Percentiles rank a stretch among this genome's conserved stretches.
Evolutionary conservation across 2,329 filamentous ascomycete genomes (phyloP).

Genomic region (Mycocentrospora acerina): DNA sequence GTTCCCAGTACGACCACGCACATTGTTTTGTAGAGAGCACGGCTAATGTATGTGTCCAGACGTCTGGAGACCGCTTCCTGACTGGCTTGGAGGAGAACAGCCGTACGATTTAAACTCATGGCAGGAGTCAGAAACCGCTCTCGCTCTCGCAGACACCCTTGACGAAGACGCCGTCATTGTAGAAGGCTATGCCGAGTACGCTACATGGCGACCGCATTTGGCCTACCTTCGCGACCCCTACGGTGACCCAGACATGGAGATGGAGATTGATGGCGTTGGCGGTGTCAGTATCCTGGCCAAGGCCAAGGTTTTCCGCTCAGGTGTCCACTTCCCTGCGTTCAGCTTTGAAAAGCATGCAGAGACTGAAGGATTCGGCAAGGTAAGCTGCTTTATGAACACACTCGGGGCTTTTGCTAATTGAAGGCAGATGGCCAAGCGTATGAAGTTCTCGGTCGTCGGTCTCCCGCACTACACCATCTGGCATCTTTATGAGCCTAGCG

Average conservation of each 20-base stretch:
- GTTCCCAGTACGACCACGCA: slow-evolving; percentile 77
- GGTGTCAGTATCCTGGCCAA: slow-evolving; percentile 97
- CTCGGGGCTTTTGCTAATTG: slow-evolving; percentile 25
- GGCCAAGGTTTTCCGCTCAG: slow-evolving; percentile 89
- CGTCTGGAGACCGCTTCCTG: slow-evolving; percentile 96
- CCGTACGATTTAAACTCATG: slow-evolving; percentile 98
- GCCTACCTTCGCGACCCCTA: slow-evolving; percentile 96
- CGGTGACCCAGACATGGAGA: slow-evolving; percentile 97
- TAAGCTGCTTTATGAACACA: slow-evolving; percentile 45
- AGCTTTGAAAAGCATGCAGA: slow-evolving; percentile 99
- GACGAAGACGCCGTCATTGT: slow-evolving; percentile 99
- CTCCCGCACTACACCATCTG: slow-evolving; percentile 98
- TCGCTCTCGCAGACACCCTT: slow-evolving; percentile 88
- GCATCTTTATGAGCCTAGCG: slow-evolving; percentile 99
- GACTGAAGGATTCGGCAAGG: slow-evolving; percentile 98
- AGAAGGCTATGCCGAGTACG: slow-evolving; percentile 97
- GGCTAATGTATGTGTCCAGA: slow-evolving; percentile 46
- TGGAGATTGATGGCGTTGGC: slow-evolving; percentile 98
- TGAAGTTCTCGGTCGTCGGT: slow-evolving; percentile 93
- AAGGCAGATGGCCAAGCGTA: slow-evolving; percentile 90
- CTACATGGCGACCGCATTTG: slow-evolving; percentile 95
- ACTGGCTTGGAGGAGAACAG: slow-evolving; percentile 98
- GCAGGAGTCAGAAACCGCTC: slow-evolving; percentile 97
- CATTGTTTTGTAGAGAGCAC: neutral
- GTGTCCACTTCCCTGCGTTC: slow-evolving; percentile 96